Conservation (phyloP, 768 basidiomycete species). For the Phallus indusiatus region DNA sequence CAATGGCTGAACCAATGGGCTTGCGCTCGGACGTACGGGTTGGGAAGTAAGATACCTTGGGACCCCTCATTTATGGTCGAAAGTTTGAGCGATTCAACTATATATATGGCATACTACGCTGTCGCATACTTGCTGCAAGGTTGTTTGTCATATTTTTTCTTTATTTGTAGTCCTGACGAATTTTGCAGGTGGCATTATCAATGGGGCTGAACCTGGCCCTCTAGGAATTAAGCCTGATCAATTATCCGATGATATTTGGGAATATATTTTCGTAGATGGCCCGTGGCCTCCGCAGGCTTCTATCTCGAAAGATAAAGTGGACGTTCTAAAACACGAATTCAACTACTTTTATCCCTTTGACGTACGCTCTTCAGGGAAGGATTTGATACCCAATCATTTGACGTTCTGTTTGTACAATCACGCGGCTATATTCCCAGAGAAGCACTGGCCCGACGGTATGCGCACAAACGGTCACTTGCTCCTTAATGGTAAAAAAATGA, state of each 20-base stretch:
- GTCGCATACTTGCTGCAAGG: conserved; percentile 86
- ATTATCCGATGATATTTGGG: conserved; percentile 98
- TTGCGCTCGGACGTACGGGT: conserved; percentile 93
- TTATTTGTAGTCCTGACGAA: conserved; percentile 8
- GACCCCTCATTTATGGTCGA: conserved; percentile 95
- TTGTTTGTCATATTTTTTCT: conserved; percentile 24
- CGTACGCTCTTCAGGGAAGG: conserved; percentile 95
- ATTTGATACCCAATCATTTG: conserved; percentile 90
- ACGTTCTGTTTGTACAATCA: conserved; percentile 94
- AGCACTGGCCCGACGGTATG: conserved; percentile 84
- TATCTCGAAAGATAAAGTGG: conserved; percentile 66
- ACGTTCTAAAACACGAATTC: conserved; percentile 82
- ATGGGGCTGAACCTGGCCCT: conserved; percentile 71
- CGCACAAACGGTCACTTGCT: conserved; percentile 94
- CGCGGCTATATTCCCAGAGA: conserved; percentile 82
- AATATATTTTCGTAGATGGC: conserved; percentile 78
- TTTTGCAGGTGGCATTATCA: conserved; percentile 52
- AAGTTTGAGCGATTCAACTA: conserved; percentile 92
- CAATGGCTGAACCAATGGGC: conserved; percentile 99
- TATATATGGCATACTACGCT: conserved; percentile 99
- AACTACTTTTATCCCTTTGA: conserved; percentile 98
- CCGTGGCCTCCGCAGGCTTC: conserved; percentile 63
- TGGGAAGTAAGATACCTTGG: conserved; percentile 95
- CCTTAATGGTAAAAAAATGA: conserved; percentile 99
- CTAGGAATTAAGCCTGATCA: conserved; percentile 81